phyloP scores from a whole-genome alignment of 169 alveolate species.

The Eimeria sp. region DNA sequence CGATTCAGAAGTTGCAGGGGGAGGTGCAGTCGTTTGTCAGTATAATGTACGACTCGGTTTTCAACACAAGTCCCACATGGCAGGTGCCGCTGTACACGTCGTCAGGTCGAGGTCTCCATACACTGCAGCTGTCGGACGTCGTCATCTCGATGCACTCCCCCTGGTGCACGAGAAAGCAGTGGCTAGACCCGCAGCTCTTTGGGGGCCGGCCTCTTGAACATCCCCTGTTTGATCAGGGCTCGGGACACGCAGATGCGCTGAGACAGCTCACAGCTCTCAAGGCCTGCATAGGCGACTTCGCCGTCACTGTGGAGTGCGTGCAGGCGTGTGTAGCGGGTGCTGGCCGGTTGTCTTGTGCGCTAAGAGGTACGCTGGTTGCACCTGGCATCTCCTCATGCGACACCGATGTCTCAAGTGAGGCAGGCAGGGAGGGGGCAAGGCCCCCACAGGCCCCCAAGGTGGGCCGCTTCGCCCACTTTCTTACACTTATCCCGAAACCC shows the following conservation, averaged over 20 bases:
- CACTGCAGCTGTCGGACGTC: constrained; percentile 20
- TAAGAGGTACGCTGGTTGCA: constrained; percentile 40
- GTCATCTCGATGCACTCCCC: constrained; percentile 19
- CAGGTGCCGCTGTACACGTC: constrained; percentile 7
- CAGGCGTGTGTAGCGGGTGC: constrained; percentile 49
- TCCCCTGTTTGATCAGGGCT: constrained; percentile 38
- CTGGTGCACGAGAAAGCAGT: constrained; percentile 40
- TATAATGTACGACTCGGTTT: constrained; percentile 9
- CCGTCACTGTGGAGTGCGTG: constrained; percentile 37
- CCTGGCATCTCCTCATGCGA: background rate
- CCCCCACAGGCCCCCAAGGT: constrained; percentile 4
- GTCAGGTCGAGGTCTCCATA: background rate
- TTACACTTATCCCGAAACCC: constrained; percentile 16
- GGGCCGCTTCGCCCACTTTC: constrained; percentile 61
- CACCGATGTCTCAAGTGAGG: background rate
- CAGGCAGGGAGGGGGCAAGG: background rate
- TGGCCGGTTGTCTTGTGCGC: constrained; percentile 45
- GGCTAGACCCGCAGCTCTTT: constrained; percentile 41
- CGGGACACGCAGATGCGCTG: constrained; percentile 39
- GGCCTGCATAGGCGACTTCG: constrained; percentile 37
- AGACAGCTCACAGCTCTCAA: constrained; percentile 44
- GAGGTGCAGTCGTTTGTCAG: constrained; percentile 22
- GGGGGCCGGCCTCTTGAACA: constrained; percentile 39
- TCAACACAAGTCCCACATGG: constrained; percentile 9
- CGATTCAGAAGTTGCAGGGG: background rate